Evolutionary conservation across 129 eudicot species (phyloP), one percentile per base, ranked within the genome.

Genomic region (Silybum marianum): DNA sequence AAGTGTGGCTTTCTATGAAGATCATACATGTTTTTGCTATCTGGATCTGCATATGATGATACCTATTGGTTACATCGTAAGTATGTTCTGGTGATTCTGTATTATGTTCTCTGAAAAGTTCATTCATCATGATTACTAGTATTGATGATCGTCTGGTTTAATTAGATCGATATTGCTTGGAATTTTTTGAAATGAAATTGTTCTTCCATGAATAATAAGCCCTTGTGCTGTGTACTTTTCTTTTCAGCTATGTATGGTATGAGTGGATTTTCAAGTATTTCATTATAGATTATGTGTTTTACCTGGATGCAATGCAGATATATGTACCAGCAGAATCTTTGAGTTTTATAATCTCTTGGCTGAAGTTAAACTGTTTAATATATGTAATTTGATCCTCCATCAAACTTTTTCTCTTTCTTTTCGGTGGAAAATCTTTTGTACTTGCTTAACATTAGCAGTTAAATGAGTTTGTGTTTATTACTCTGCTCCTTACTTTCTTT

Each of bases 221-320:
- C 62, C 44, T 75, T 76, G 68, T 51, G 71, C 36, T 76, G 68
- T 51, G 71, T 36, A 23, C 62, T 75, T 51, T 82, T 24, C 25
- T 71, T 65, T 65, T 38, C 54, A 51, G 9, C 62, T 65, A 25
- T 25, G 12, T 36, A 26, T 65, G 10, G 69, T 36, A 51, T 58
- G 18, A 34, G 67, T 69, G 13, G 48, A 34, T 36, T 12, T 69
- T 63, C 54, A 24, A 6, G 81, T 76, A 76, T 34, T 68, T 82
- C 77, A 82, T 70, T 48, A 44, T 44, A 66, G 69, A 74, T 30
- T 48, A 81, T 67, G 73, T 67, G 75, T 54, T 82, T 82, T 48
- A 76, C 77, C 28, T 82, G n/a, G 77, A 54, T 26, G 14, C 18
- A 51, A 26, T 70, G 12, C 58, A 70, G 72, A 44, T 11, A 44